phyloP scores from a whole-genome alignment of 169 alveolate species.

The Ophryocystis elektroscirrha region DNA sequence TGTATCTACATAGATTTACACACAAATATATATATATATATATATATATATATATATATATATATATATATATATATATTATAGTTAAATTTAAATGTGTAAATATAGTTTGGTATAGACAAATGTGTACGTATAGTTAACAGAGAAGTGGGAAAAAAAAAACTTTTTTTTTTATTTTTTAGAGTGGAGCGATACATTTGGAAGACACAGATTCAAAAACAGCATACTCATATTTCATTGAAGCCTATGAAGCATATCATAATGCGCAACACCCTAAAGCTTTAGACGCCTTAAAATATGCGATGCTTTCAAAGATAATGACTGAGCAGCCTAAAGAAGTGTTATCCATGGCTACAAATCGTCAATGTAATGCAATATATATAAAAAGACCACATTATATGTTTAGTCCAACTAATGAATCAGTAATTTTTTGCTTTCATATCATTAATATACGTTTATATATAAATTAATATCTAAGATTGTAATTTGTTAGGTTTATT shows the following conservation, averaged over 20 bases:
- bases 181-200: no score
- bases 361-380: conserved; percentile 31
- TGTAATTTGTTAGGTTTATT: neutral
- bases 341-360: conserved; percentile 26
- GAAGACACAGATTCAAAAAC: conserved; percentile 56
- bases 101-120: no score
- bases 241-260: conserved; percentile 71
- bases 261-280: conserved; percentile 36
- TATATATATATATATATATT: no score
- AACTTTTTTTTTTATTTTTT: no score
- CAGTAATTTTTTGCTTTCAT: conserved; percentile 34
- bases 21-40: no score
- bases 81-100: no score
- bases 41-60: no score
- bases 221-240: conserved; percentile 81
- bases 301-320: conserved; percentile 71
- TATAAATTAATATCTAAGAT: conserved; percentile 13
- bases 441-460: conserved; percentile 27
- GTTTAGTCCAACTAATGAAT: conserved; percentile 2
- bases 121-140: no score
- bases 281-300: conserved; percentile 39
- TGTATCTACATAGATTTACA: no score
- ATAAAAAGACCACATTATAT: conserved; percentile 24
- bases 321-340: conserved; percentile 50
- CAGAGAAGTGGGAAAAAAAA: no score